Evolutionary conservation across 495 filamentous ascomycete species (phyloP), one percentile per base, ranked within the genome.

Genomic region (Penicillium verhagenii): DNA sequence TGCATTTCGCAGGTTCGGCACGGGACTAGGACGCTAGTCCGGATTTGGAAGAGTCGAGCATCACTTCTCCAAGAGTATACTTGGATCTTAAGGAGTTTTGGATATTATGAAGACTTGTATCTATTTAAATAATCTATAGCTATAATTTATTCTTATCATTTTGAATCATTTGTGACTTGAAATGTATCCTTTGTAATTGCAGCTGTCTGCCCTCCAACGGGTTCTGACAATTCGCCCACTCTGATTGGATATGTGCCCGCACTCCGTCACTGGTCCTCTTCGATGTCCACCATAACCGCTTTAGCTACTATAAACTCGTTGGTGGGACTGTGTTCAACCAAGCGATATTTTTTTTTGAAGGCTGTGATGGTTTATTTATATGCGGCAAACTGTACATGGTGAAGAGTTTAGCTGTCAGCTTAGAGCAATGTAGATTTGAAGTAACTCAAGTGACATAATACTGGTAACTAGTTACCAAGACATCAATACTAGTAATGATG

Each of bases 1-100:
- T 40, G 49, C 55, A 47, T 51, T 48, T 54, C 28, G 44, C 55
- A 52, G 49, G 49, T 52, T 52, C 49, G 49, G 67, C 73, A 76
- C 73, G 73, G 73, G 72, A 76, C 72, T 20, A 38, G 35, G 60
- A 26, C 72, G 65, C 73, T 76, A 76, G 63, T 66, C 49, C 35
- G 13, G 13, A 52, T 43, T 46, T 18, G 49, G 49, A 42, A 40
- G 49, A n/a, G 3, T 50, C 31, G 19, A 20, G 26, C 46, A 48
- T 19, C 26, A 43, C 7, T 21, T 23, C 39, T 13, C 19, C 39
- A 13, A 4, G 14, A 35, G 6, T 23, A 21, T 43, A 43, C 21
- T 23, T 8, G 11, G 9, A 6, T 26, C 9, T 14, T 45, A 3
- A 14, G 13, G 11, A n/a, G 16, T 2, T 26, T 45, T 6, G 1